Percentiles rank a stretch among this genome's conserved stretches.
phyloP scores from a whole-genome alignment of 345 rosid species.

The Moricandia arvensis region DNA sequence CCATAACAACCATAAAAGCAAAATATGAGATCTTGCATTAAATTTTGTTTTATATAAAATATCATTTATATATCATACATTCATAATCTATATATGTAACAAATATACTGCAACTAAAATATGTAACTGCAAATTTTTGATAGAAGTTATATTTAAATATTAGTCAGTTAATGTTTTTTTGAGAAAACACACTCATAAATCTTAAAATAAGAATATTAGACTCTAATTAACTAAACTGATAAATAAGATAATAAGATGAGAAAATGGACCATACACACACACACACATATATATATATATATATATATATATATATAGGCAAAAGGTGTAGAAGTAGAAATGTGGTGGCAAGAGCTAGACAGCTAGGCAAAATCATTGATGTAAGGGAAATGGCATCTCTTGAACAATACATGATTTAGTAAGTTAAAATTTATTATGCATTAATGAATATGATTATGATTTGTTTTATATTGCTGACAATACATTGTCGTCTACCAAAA shows the following conservation, averaged over 20 bases:
- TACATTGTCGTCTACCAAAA: neutral
- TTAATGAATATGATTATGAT: constrained; percentile 17
- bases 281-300: too few species aligned
- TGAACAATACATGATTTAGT: constrained; percentile 32
- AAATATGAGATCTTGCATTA: too few species aligned
- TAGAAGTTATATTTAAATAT: too few species aligned
- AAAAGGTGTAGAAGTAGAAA: constrained; percentile 29
- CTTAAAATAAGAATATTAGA: neutral
- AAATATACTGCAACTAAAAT: too few species aligned
- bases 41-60: too few species aligned
- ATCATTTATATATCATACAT: too few species aligned
- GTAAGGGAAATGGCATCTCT: constrained; percentile 32
- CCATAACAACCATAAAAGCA: neutral
- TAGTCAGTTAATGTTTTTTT: too few species aligned
- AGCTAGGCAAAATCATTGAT: constrained; percentile 33
- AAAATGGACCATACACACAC: constrained; percentile 11
- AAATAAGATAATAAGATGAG: neutral
- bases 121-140: too few species aligned
- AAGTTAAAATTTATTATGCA: constrained; percentile 25
- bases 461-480: neutral
- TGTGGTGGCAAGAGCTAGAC: constrained; percentile 40
- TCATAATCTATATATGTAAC: too few species aligned
- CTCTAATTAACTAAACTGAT: neutral
- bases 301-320: too few species aligned
- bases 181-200: too few species aligned